These are phyloP conservation scores for Eragrostis tef DNA, from an alignment of 202 grass and related monocot genomes.

Conservation along the genomic window DNA sequence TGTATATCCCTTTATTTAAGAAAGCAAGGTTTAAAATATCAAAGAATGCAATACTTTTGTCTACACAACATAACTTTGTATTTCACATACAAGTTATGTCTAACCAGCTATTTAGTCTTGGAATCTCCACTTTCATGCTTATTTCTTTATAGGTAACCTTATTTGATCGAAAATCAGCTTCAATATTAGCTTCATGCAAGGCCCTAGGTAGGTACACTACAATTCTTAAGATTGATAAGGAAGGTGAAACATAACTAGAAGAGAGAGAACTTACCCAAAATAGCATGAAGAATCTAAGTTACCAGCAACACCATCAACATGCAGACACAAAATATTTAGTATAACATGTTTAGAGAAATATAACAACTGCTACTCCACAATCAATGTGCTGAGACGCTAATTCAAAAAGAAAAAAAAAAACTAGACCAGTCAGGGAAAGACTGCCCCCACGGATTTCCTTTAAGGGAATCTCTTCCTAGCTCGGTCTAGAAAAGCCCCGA, in stretches of 20 bases:
- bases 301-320: neutral
- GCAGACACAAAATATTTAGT: constrained; percentile 34
- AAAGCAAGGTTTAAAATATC: no score
- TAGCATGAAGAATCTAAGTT: constrained; percentile 74
- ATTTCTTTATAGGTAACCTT: neutral
- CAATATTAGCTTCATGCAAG: neutral
- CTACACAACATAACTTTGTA: no score
- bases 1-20: neutral
- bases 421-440: no score
- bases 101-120: neutral
- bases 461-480: no score
- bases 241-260: constrained; percentile 17
- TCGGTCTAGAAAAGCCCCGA: no score
- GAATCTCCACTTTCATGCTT: neutral
- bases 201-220: neutral
- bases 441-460: no score
- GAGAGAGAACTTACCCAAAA: constrained; percentile 57
- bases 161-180: neutral
- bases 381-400: neutral
- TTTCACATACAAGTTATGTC: no score
- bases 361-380: neutral
- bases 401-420: neutral
- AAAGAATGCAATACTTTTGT: no score
- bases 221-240: neutral
- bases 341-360: neutral